Conservation (phyloP, 129 eudicot species). For the Ambrosia trifida region DNA sequence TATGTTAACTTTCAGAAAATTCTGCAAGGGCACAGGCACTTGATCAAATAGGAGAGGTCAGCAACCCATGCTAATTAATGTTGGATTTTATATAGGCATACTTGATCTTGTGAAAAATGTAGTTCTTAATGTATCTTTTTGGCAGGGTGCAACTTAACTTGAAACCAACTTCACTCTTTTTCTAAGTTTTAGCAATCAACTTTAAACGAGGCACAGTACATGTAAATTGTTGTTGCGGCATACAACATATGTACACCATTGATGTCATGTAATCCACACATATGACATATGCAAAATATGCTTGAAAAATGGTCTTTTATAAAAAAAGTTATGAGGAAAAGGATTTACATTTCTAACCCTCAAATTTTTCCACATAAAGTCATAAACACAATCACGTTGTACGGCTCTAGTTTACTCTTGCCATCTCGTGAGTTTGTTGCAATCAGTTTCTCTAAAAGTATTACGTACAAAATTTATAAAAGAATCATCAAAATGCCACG, state of each 20-base stretch:
- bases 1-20: constrained; percentile 54
- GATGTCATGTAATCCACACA: neutral
- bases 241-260: neutral
- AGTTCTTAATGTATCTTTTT: neutral
- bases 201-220: neutral
- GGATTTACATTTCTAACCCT: neutral
- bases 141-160: neutral
- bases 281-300: neutral
- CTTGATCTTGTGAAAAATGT: neutral
- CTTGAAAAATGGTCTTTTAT: no score
- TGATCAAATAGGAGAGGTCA: constrained; percentile 55
- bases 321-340: no score
- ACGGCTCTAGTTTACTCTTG: neutral
- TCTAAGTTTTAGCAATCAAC: neutral
- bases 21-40: constrained; percentile 39
- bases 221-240: neutral
- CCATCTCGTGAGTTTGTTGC: neutral
- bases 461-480: no score
- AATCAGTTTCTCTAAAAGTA: no score
- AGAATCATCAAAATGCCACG: no score
- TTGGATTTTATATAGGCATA: constrained; percentile 3
- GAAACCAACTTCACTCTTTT: neutral
- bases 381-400: neutral
- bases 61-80: constrained; percentile 25
- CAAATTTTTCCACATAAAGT: neutral